These are phyloP conservation scores for Plantago major DNA, from an alignment of 257 asterid species.

Conservation along the genomic window DNA sequence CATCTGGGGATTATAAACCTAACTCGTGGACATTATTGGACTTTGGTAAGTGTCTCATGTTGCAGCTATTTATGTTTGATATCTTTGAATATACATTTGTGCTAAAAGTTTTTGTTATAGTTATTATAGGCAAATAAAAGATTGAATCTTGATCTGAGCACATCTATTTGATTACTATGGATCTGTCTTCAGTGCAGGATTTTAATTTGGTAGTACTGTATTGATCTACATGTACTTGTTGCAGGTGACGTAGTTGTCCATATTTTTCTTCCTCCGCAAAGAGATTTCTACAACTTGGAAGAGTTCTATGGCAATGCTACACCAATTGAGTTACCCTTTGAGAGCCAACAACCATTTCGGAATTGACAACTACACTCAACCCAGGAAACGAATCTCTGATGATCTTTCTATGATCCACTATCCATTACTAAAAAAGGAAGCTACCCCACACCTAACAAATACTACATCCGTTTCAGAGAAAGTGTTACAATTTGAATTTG, in stretches of 20 bases:
- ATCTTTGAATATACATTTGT: too few relatives aligned
- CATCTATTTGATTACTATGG: too few relatives aligned
- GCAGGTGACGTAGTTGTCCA: slow-evolving; percentile 96
- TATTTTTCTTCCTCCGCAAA: slow-evolving; percentile 85
- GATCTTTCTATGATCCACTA: background rate
- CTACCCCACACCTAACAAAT: too few relatives aligned
- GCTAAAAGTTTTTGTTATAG: too few relatives aligned
- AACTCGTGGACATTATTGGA: slow-evolving; percentile 96
- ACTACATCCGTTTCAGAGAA: too few relatives aligned
- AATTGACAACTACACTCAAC: slow-evolving; percentile 20
- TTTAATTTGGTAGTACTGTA: background rate
- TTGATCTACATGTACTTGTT: slow-evolving; percentile 14
- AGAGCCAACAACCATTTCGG: slow-evolving; percentile 49
- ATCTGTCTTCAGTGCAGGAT: too few relatives aligned
- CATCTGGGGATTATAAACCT: slow-evolving; percentile 81
- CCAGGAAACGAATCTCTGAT: background rate
- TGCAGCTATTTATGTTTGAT: background rate
- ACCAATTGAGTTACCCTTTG: slow-evolving; percentile 68
- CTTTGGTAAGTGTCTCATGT: slow-evolving; percentile 56
- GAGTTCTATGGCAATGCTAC: slow-evolving; percentile 92
- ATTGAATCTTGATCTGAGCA: too few relatives aligned
- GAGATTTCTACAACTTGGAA: slow-evolving; percentile 82
- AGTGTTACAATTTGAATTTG: too few relatives aligned
- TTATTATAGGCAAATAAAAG: too few relatives aligned
- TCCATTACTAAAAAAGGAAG: too few relatives aligned